Evolutionary conservation across 257 asterid species (phyloP), one percentile per base, ranked within the genome.

Genomic region (Penstemon barbatus): DNA sequence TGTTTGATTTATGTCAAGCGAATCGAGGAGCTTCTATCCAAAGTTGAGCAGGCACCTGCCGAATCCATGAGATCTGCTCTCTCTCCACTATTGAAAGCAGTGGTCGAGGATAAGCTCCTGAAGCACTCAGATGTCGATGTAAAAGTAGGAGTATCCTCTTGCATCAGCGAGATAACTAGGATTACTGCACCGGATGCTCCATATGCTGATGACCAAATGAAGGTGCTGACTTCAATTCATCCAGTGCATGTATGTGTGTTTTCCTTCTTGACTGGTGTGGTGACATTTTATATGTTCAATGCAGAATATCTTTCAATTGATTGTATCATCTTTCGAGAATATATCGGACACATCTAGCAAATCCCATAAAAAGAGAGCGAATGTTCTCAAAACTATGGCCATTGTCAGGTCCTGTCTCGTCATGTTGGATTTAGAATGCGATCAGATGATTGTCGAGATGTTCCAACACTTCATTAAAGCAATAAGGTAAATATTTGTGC

Each of bases 121-220:
- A 84, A 80, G 85, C 96, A 91, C 87, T 73, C 88, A 10, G 83
- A 91, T 80, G 75, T 64, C 69, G 98, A 91, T 57, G 96, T 94
- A 64, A 94, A 79, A 84, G 97, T 81, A 58, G 95, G 91, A 25
- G 92, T 94, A 69, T 96, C 98, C 68, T 86, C 98, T 71, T 94
- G 99, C 81, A 83, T 94, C 69, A 89, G 99, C 74, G 99, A 94
- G 82, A 86, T 94, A 70, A 91, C 96, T 46, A 86, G 99, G 82
- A 94, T 94, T 61, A 94, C 99, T 49, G 98, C 99, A 11, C 99
- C 99, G 7, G 97, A 91, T 40, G 96, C 98, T 65, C 98, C 99
- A 63, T 94, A 89, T 68, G 97, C 87, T 63, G 98, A 94, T 86
- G 96, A 87, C 53, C 80, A 74, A 80, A 89, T 94, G 99, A 94